Conservation (phyloP, 371 early-diverging fungal genomes). For the Rhizopus sp. region DNA sequence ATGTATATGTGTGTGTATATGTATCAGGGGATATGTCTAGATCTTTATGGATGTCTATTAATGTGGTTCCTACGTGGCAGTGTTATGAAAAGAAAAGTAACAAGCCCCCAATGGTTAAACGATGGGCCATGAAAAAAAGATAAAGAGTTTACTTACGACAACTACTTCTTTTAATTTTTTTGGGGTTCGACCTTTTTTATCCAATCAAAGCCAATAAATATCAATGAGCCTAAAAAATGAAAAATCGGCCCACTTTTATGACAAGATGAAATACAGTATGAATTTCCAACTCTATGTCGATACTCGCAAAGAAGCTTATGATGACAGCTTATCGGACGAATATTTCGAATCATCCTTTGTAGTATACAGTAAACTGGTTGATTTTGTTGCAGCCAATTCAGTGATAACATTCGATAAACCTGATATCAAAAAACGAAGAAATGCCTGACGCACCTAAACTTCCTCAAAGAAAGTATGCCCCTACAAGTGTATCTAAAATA, state of each 20-base stretch:
- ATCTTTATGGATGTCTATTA: too few species aligned
- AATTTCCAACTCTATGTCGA: conserved; percentile 1
- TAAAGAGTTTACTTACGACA: neutral
- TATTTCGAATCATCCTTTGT: neutral
- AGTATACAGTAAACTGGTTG: too few species aligned
- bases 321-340: conserved; percentile 4
- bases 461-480: conserved; percentile 3
- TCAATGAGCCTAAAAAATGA: too few species aligned
- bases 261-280: neutral
- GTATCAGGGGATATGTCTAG: too few species aligned
- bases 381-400: neutral
- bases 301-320: conserved; percentile 3
- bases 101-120: neutral
- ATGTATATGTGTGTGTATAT: too few species aligned
- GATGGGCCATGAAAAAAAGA: conserved; percentile 1
- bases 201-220: neutral
- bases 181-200: neutral
- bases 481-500: conserved; percentile 4
- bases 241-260: too few species aligned
- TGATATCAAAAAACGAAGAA: too few species aligned
- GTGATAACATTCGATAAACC: neutral
- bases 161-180: neutral
- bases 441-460: neutral
- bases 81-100: too few species aligned
- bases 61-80: too few species aligned